Conservation (phyloP, 345 rosid species). For the Salix udensis region DNA sequence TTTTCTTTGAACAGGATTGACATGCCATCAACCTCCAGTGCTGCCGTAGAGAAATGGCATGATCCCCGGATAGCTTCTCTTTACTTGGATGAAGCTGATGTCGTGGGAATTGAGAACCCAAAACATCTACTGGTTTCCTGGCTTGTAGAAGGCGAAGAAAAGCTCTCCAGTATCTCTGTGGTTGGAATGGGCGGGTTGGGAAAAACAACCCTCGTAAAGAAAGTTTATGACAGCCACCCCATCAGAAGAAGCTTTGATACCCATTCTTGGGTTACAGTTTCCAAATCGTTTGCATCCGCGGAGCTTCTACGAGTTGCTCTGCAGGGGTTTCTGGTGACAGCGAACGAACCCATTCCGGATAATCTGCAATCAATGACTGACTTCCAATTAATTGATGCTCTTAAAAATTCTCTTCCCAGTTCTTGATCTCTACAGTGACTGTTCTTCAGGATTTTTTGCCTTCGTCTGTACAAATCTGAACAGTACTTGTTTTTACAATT, state of each 20-base stretch:
- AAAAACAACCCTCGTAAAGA: constrained; percentile 10
- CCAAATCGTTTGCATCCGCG: neutral
- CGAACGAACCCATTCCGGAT: neutral
- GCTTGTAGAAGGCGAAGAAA: constrained; percentile 3
- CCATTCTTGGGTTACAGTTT: constrained; percentile 11
- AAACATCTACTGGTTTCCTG: neutral
- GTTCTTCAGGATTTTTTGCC: too few species aligned
- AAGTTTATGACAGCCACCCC: constrained; percentile 6
- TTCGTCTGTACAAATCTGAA: too few species aligned
- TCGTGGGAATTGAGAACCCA: constrained; percentile 15
- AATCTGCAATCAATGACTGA: neutral
- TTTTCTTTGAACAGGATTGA: constrained; percentile 2
- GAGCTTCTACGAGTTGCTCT: constrained; percentile 5
- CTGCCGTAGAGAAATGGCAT: neutral
- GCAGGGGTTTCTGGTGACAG: neutral
- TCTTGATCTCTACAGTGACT: too few species aligned
- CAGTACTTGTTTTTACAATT: too few species aligned
- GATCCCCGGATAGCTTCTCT: constrained; percentile 6
- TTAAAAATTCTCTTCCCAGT: neutral
- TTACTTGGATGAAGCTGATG: constrained; percentile 12
- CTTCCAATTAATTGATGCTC: neutral
- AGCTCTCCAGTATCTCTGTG: neutral
- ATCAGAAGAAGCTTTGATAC: constrained; percentile 1
- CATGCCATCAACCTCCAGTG: neutral
- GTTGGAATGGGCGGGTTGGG: constrained; percentile 7